phyloP scores from a whole-genome alignment of 2,329 filamentous ascomycete species.

The Colletotrichum australisinense region DNA sequence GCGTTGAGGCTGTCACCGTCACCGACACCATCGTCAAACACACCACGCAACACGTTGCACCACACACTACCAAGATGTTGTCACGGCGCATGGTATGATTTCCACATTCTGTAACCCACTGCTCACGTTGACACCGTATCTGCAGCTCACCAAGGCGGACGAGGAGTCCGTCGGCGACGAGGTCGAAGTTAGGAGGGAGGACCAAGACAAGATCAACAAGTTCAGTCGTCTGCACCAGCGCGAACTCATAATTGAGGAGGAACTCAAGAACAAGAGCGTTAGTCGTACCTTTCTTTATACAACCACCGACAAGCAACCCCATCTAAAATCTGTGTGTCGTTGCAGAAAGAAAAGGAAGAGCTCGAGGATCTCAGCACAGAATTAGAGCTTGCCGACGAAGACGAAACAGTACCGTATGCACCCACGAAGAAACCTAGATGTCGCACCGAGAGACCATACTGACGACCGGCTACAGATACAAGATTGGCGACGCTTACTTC shows the following conservation, averaged over 20 bases:
- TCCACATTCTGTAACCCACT: too few species aligned
- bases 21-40: neutral
- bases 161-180: conserved; percentile 84
- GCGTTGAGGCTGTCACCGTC: neutral
- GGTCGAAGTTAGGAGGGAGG: conserved; percentile 92
- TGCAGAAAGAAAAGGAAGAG: conserved; percentile 97
- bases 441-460: neutral
- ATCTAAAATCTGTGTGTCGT: conserved; percentile 31
- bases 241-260: conserved; percentile 81
- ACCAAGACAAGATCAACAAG: conserved; percentile 98
- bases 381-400: conserved; percentile 94
- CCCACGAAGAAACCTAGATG: neutral
- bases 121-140: conserved; percentile 28
- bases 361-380: conserved; percentile 92
- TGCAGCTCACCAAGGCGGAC: conserved; percentile 91
- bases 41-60: neutral
- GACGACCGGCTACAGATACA: conserved; percentile 74
- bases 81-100: conserved; percentile 69
- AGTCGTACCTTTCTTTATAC: conserved; percentile 42
- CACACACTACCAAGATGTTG: conserved; percentile 51
- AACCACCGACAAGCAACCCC: neutral
- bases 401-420: conserved; percentile 86
- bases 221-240: conserved; percentile 96
- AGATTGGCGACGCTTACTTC: conserved; percentile 96
- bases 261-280: conserved; percentile 83